Percentiles rank a stretch among this genome's conserved stretches.
phyloP scores from a whole-genome alignment of 169 alveolate species.

The Plasmodium chabaudi region DNA sequence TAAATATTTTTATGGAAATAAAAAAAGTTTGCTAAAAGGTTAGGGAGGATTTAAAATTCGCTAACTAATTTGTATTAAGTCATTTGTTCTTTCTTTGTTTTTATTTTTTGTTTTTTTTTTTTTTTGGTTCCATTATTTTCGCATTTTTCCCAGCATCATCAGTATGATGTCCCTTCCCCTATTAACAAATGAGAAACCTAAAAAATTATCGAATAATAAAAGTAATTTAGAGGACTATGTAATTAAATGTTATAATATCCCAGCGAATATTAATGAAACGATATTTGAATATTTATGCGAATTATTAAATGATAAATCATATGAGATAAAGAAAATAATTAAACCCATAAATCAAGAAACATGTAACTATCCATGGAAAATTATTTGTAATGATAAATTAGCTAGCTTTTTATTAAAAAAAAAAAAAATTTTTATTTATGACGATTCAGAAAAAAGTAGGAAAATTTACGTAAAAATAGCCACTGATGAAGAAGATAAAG shows the following conservation, averaged over 20 bases:
- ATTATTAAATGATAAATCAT: slow-evolving; percentile 5
- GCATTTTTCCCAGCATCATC: background rate
- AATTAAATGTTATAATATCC: slow-evolving; percentile 56
- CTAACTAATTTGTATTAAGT: too few species aligned
- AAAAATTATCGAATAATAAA: background rate
- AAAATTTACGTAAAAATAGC: slow-evolving; percentile 13
- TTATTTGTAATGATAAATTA: slow-evolving; percentile 58
- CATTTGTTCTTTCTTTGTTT: too few species aligned
- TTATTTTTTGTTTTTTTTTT: too few species aligned
- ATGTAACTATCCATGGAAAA: slow-evolving; percentile 60
- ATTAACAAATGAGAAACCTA: slow-evolving; percentile 11
- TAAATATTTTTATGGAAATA: too few species aligned
- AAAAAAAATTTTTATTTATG: slow-evolving; percentile 20
- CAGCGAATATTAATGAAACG: slow-evolving; percentile 19
- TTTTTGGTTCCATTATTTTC: too few species aligned
- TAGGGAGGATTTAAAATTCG: too few species aligned
- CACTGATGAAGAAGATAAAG: background rate
- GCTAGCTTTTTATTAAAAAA: slow-evolving; percentile 33
- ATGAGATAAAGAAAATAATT: slow-evolving; percentile 25
- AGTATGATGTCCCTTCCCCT: slow-evolving; percentile 33
- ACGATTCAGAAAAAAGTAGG: slow-evolving; percentile 17
- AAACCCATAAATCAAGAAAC: slow-evolving; percentile 53
- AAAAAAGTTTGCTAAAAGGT: too few species aligned
- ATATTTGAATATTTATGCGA: slow-evolving; percentile 29
- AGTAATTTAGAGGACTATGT: slow-evolving; percentile 5